phyloP scores from a whole-genome alignment of 257 asterid genomes.

The Solanum verrucosum region DNA sequence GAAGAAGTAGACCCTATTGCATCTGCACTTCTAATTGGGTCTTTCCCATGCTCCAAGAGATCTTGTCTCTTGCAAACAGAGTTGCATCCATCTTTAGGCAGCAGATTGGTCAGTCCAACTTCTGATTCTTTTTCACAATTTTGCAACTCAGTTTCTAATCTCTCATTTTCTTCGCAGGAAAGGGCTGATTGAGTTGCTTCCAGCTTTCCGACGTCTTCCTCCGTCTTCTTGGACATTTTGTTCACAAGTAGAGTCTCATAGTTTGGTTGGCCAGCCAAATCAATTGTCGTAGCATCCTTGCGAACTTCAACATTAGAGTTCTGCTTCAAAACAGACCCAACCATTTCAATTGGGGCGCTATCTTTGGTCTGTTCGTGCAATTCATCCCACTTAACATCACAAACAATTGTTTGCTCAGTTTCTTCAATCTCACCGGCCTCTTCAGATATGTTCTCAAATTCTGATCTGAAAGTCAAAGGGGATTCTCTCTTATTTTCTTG shows the following conservation, averaged over 20 bases:
- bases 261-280: slow-evolving; percentile 7
- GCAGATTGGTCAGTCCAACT: slow-evolving; percentile 11
- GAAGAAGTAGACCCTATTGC: slow-evolving; percentile 7
- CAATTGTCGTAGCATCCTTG: slow-evolving; percentile 4
- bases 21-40: slow-evolving; percentile 2
- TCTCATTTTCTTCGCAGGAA: slow-evolving; percentile 21
- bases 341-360: slow-evolving; percentile 17
- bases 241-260: slow-evolving; percentile 6
- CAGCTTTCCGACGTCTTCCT: slow-evolving; percentile 12
- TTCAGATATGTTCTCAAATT: slow-evolving; percentile 10
- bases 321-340: not conserved
- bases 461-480: not conserved
- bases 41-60: slow-evolving; percentile 16
- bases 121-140: slow-evolving; percentile 15
- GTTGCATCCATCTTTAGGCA: slow-evolving; percentile 19
- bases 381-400: slow-evolving; percentile 21
- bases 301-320: slow-evolving; percentile 3
- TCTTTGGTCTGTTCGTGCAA: slow-evolving; percentile 21
- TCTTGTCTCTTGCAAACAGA: slow-evolving; percentile 18
- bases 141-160: slow-evolving; percentile 13
- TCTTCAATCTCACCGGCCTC: slow-evolving; percentile 14
- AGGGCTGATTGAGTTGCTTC: slow-evolving; percentile 17
- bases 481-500: slow-evolving; percentile 4
- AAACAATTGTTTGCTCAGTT: slow-evolving; percentile 9
- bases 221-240: slow-evolving; percentile 13